These are phyloP conservation scores for Solanum gandarillasii DNA, from an alignment of 257 asterid genomes.

Conservation along the genomic window DNA sequence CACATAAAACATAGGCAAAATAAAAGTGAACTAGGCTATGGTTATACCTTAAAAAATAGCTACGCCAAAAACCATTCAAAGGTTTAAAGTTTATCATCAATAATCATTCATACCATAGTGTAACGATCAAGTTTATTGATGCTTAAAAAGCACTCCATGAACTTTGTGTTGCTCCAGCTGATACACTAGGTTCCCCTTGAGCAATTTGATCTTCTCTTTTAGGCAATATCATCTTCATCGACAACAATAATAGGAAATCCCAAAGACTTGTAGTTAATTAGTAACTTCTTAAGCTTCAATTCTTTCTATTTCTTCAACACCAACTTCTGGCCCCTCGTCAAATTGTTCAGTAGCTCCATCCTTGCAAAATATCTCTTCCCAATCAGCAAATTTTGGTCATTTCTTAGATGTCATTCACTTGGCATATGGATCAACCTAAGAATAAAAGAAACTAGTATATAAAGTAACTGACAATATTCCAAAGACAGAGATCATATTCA, in stretches of 20 bases:
- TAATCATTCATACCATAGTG: neutral
- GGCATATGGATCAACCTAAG: neutral
- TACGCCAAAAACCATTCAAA: neutral
- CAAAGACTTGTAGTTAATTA: neutral
- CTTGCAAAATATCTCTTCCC: neutral
- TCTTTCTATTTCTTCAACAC: neutral
- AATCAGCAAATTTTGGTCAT: neutral
- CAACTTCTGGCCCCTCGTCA: neutral
- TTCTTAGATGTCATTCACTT: neutral
- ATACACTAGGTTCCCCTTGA: neutral
- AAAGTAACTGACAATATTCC: neutral
- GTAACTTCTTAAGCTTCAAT: neutral
- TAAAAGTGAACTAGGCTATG: neutral
- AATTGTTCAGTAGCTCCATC: neutral
- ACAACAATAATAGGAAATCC: neutral
- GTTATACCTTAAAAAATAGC: neutral
- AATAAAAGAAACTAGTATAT: no score
- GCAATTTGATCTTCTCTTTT: neutral
- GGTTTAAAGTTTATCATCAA: neutral
- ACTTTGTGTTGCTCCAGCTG: neutral
- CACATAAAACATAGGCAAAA: no score
- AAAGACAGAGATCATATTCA: neutral
- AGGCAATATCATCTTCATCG: neutral
- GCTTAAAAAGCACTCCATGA: neutral
- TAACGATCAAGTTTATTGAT: neutral